phyloP scores from a whole-genome alignment of 1,284 basidiomycete species.

The Ustilago shanxiensis region DNA sequence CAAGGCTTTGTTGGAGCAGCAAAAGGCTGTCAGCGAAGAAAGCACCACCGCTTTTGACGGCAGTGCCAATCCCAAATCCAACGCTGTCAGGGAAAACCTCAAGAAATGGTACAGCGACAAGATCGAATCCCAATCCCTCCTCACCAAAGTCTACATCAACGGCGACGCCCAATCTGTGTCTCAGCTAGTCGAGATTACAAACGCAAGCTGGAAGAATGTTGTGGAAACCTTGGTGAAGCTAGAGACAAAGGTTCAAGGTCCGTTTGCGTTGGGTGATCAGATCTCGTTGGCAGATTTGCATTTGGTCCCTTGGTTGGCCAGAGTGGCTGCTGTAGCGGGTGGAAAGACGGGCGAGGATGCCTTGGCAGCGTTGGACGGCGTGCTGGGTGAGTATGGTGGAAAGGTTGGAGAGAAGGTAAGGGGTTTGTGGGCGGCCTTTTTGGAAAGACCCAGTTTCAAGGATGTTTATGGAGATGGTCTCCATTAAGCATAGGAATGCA shows the following conservation, averaged over 20 bases:
- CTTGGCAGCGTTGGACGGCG: conserved; percentile 7
- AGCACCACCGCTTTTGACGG: conserved; percentile 74
- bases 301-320: conserved; percentile 81
- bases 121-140: conserved; percentile 66
- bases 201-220: conserved; percentile 73
- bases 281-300: conserved; percentile 84
- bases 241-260: conserved; percentile 78
- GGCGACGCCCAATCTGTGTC: conserved; percentile 13
- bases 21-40: conserved; percentile 74
- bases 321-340: conserved; percentile 55
- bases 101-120: conserved; percentile 72
- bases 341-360: conserved; percentile 12
- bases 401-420: conserved; percentile 28
- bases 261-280: conserved; percentile 80
- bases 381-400: conserved; percentile 6
- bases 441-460: conserved; percentile 38
- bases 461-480: conserved; percentile 49
- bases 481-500: conserved; percentile 25
- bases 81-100: conserved; percentile 40
- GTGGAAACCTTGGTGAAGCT: conserved; percentile 73
- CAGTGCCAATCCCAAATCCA: conserved; percentile 66
- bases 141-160: conserved; percentile 70
- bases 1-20: conserved; percentile 74
- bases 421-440: conserved; percentile 36
- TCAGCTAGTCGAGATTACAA: conserved; percentile 70